Percentiles rank a stretch among this genome's conserved stretches.
Evolutionary conservation across 2,329 filamentous ascomycete species (phyloP).

Genomic region (Macrophomina tecta): DNA sequence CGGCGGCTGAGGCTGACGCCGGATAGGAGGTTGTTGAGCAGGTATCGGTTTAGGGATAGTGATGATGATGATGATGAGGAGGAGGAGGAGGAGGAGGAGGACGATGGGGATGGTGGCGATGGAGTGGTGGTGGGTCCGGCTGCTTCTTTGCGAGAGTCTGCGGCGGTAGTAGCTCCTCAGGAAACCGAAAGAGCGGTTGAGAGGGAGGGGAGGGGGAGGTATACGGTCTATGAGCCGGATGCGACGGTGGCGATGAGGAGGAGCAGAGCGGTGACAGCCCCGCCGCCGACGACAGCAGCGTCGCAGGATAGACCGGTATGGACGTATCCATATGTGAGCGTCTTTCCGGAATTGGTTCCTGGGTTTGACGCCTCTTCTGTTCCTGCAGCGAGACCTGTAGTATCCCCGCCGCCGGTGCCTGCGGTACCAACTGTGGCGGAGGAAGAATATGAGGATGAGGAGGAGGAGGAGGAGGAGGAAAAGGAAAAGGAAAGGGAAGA

Average conservation of each 20-base stretch:
- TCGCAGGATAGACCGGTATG: neutral
- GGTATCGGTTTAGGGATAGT: neutral
- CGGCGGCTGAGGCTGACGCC: neutral
- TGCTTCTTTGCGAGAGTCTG: too few species aligned
- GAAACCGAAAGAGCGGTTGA: neutral
- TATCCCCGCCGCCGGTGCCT: too few species aligned
- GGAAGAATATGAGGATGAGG: neutral
- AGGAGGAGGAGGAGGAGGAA: neutral
- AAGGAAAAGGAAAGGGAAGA: neutral
- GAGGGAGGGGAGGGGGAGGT: neutral
- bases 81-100: neutral
- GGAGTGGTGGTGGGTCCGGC: neutral
- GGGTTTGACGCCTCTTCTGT: too few species aligned
- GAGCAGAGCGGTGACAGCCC: neutral
- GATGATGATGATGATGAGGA: neutral
- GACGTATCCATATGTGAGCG: neutral
- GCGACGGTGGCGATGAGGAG: neutral
- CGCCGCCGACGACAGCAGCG: too few species aligned
- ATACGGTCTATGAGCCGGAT: neutral
- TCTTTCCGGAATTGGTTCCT: neutral
- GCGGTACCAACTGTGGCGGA: too few species aligned
- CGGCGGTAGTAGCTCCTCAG: too few species aligned
- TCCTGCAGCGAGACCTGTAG: too few species aligned
- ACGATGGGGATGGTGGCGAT: neutral
- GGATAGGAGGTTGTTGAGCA: neutral